Percentiles rank a stretch among this genome's conserved stretches.
phyloP scores from a whole-genome alignment of 129 eudicot genomes.

The Rutidosis leptorrhynchoides region DNA sequence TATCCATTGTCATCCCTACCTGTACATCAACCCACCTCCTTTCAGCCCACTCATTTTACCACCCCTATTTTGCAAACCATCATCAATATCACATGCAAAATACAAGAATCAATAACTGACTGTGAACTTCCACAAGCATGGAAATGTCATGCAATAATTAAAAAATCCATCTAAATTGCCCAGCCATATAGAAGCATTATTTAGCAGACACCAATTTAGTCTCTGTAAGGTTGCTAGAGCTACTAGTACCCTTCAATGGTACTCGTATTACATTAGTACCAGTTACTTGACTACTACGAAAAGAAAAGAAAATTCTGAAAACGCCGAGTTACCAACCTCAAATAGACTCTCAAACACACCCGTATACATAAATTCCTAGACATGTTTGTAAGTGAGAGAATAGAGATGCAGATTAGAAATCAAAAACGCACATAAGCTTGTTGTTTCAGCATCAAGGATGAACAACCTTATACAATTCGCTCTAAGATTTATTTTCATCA shows the following conservation, averaged over 20 bases:
- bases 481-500: not conserved
- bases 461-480: not conserved
- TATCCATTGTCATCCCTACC: too few species aligned
- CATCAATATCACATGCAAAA: not conserved
- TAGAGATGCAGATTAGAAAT: not conserved
- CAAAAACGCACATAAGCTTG: not conserved
- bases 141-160: not conserved
- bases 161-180: slow-evolving; percentile 1
- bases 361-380: slow-evolving; percentile 2
- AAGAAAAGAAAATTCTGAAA: slow-evolving; percentile 21
- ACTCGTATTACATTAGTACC: slow-evolving; percentile 21
- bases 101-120: not conserved
- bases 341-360: slow-evolving; percentile 20
- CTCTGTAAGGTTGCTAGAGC: slow-evolving; percentile 9
- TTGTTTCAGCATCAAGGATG: not conserved
- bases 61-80: not conserved
- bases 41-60: not conserved
- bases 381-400: slow-evolving; percentile 23
- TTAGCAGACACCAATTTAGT: not conserved
- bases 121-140: slow-evolving; percentile 4
- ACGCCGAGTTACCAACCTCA: slow-evolving; percentile 19
- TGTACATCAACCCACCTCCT: too few species aligned
- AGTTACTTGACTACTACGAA: slow-evolving; percentile 14
- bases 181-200: not conserved
- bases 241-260: slow-evolving; percentile 19